Percentiles rank a stretch among this genome's conserved stretches.
Conservation (phyloP, 73 alveolate genomes). For the Tetrahymena elliotti region DNA sequence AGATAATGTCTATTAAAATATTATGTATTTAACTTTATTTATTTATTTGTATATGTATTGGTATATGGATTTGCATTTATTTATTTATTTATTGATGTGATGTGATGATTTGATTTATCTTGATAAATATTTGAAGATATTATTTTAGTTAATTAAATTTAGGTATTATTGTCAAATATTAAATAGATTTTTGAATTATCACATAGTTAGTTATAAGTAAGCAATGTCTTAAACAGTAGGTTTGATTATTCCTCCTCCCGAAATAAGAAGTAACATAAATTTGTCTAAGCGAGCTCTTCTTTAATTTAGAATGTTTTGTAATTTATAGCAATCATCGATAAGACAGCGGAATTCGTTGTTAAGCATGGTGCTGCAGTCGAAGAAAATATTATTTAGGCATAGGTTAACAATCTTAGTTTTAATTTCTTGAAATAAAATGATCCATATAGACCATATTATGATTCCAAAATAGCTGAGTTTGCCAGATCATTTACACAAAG, state of each 20-base stretch:
- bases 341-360: conserved; percentile 78
- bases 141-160: background rate
- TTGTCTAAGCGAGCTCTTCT: background rate
- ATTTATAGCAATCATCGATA: conserved; percentile 47
- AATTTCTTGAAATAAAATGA: conserved; percentile 62
- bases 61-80: too few relatives aligned
- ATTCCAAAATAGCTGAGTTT: conserved; percentile 55
- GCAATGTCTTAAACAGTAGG: conserved; percentile 28
- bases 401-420: conserved; percentile 58
- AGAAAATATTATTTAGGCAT: conserved; percentile 49
- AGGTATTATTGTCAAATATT: background rate
- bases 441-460: conserved; percentile 71
- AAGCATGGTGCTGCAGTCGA: conserved; percentile 67
- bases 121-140: background rate
- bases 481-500: conserved; percentile 33
- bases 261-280: conserved; percentile 14
- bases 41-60: too few relatives aligned
- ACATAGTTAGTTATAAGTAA: background rate
- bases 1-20: too few relatives aligned
- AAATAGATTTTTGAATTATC: background rate
- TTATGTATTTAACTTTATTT: too few relatives aligned
- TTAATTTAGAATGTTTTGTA: background rate
- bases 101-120: too few relatives aligned
- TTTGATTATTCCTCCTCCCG: conserved; percentile 40
- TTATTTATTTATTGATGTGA: too few relatives aligned